These are phyloP conservation scores for Capsicum chinense DNA, from an alignment of 257 asterid genomes.

Conservation along the genomic window DNA sequence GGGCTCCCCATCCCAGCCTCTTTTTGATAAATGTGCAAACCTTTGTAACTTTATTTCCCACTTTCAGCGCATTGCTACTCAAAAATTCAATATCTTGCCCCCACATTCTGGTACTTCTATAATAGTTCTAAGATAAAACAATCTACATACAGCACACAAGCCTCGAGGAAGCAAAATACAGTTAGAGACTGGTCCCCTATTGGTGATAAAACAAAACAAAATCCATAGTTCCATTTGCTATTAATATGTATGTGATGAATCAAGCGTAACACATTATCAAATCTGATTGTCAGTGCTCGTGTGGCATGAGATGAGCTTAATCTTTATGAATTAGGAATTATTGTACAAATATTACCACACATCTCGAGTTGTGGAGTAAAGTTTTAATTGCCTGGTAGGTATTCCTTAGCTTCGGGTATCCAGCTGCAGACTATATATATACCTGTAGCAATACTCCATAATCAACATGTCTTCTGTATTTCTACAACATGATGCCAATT, in stretches of 20 bases:
- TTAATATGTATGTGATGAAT: not conserved
- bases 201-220: not conserved
- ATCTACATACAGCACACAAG: not conserved
- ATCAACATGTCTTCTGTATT: not conserved
- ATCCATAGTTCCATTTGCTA: not conserved
- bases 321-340: not conserved
- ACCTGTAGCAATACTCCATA: not conserved
- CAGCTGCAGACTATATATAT: slow-evolving; percentile 10
- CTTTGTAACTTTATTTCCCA: not conserved
- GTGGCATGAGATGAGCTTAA: not conserved
- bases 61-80: not conserved
- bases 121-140: not conserved
- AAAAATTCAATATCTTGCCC: not conserved
- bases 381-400: slow-evolving; percentile 13
- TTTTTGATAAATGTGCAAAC: not conserved
- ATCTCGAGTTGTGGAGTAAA: not conserved
- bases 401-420: not conserved
- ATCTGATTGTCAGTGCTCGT: not conserved
- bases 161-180: not conserved
- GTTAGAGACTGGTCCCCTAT: not conserved
- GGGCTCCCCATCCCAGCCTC: not conserved
- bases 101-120: not conserved
- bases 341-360: not conserved
- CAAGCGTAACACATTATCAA: not conserved
- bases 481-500: slow-evolving; percentile 13